These are phyloP conservation scores for Obelidium mucronatum DNA, from an alignment of 192 early-diverging fungal genomes.

Conservation along the genomic window DNA sequence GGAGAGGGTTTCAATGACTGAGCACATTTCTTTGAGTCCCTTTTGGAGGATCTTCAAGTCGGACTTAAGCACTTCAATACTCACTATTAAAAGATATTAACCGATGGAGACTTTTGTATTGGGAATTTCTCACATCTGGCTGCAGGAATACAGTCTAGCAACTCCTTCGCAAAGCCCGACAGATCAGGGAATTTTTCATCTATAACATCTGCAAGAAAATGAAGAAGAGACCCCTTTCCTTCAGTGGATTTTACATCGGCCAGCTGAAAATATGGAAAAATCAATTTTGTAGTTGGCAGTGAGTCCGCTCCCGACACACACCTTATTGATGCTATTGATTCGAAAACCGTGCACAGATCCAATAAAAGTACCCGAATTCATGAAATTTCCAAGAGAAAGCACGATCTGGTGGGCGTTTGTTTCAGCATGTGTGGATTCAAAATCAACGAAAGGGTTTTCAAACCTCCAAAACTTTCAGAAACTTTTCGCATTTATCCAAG, in stretches of 20 bases:
- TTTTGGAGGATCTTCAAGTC: constrained; percentile 45
- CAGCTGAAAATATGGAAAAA: constrained; percentile 26
- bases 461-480: constrained; percentile 50
- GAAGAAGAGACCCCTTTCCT: constrained; percentile 49
- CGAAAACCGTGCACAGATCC: constrained; percentile 53
- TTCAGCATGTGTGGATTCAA: constrained; percentile 25
- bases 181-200: constrained; percentile 50
- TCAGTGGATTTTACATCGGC: constrained; percentile 44
- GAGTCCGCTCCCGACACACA: background rate
- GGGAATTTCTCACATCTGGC: constrained; percentile 36
- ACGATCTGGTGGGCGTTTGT: constrained; percentile 46
- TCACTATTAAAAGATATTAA: constrained; percentile 29
- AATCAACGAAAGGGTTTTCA: background rate
- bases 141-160: constrained; percentile 42
- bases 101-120: background rate
- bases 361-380: constrained; percentile 52
- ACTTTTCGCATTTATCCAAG: constrained; percentile 42
- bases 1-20: background rate
- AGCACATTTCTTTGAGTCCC: constrained; percentile 16
- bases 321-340: constrained; percentile 52
- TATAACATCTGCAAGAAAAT: constrained; percentile 50
- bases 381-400: constrained; percentile 52
- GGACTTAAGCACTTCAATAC: constrained; percentile 37
- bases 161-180: constrained; percentile 37
- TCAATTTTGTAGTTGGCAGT: background rate